These are phyloP conservation scores for Trypanosoma rangeli DNA, from an alignment of 208 protist species.

Conservation along the genomic window DNA sequence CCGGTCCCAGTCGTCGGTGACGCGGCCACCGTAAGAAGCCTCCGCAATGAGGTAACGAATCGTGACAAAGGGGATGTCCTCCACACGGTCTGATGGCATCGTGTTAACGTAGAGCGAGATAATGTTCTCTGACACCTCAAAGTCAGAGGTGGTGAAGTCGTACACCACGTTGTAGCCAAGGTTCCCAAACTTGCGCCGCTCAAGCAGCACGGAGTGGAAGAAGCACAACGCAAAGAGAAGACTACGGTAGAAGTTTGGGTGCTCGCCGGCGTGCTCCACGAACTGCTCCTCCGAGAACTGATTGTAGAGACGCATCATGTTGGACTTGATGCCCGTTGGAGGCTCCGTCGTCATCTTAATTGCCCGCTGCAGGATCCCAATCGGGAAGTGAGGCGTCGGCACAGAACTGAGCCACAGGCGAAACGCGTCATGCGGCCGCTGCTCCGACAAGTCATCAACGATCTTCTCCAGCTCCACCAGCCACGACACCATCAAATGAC, in stretches of 20 bases:
- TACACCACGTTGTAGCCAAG: slow-evolving; percentile 99
- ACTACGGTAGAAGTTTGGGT: slow-evolving; percentile 94
- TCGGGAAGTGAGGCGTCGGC: slow-evolving; percentile 96
- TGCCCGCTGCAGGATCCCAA: slow-evolving; percentile 94
- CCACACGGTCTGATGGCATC: slow-evolving; percentile 65
- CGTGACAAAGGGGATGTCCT: slow-evolving; percentile 96
- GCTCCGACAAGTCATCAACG: slow-evolving; percentile 90
- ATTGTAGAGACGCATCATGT: slow-evolving; percentile 97
- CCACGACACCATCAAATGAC: slow-evolving; percentile 98
- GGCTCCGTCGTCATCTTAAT: slow-evolving; percentile 99
- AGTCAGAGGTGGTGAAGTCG: slow-evolving; percentile 99
- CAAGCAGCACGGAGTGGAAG: slow-evolving; percentile 98
- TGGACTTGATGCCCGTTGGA: slow-evolving; percentile 97
- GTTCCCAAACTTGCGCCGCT: slow-evolving; percentile 98
- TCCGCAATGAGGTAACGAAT: slow-evolving; percentile 98
- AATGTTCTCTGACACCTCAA: slow-evolving; percentile 94
- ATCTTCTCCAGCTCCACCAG: slow-evolving; percentile 97
- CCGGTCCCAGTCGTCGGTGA: slow-evolving; percentile 98
- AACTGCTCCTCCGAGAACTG: slow-evolving; percentile 92
- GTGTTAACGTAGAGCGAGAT: slow-evolving; percentile 87
- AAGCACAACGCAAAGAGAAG: slow-evolving; percentile 97
- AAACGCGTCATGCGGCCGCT: slow-evolving; percentile 95
- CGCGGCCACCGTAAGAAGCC: slow-evolving; percentile 98
- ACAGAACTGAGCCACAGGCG: slow-evolving; percentile 98
- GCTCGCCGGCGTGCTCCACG: slow-evolving; percentile 49